Percentiles rank a stretch among this genome's conserved stretches.
Evolutionary conservation across 2,329 filamentous ascomycete species (phyloP).

Genomic region (Kalmusia sp.): DNA sequence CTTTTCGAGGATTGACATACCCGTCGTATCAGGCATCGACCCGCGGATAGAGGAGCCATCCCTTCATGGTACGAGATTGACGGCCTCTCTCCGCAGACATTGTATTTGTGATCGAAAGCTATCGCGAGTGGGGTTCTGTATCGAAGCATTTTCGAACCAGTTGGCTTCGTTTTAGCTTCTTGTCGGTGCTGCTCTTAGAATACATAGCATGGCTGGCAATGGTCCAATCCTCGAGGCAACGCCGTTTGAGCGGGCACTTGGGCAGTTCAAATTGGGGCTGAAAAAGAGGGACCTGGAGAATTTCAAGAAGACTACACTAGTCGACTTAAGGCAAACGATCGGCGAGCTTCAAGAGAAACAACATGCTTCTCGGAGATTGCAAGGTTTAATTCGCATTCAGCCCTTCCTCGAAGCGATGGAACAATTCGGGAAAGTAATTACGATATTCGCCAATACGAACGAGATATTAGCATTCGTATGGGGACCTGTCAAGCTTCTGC

Average conservation of each 20-base stretch:
- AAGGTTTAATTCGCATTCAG: constrained; percentile 25
- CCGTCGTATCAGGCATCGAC: too few relatives aligned
- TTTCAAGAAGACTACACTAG: constrained; percentile 16
- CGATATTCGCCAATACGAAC: constrained; percentile 21
- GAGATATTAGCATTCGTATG: constrained; percentile 32
- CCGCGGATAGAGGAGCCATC: too few relatives aligned
- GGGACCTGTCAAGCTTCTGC: constrained; percentile 15
- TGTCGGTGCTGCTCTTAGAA: too few relatives aligned
- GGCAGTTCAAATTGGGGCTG: constrained; percentile 7
- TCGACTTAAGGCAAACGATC: constrained; percentile 13
- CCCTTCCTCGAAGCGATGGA: constrained; percentile 32
- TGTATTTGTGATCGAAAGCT: too few relatives aligned
- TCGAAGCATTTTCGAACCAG: too few relatives aligned
- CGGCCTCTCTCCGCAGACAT: too few relatives aligned
- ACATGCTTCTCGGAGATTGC: constrained; percentile 12
- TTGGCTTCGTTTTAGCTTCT: too few relatives aligned
- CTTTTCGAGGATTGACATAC: too few relatives aligned
- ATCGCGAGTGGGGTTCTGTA: too few relatives aligned
- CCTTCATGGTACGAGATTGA: too few relatives aligned
- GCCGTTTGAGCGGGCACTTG: background rate
- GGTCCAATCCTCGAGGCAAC: background rate
- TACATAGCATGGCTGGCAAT: too few relatives aligned
- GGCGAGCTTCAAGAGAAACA: constrained; percentile 22
- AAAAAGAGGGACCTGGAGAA: constrained; percentile 8
- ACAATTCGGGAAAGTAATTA: constrained; percentile 29